These are phyloP conservation scores for Lobosporangium transversale DNA, from an alignment of 192 early-diverging fungal species.

Conservation along the genomic window DNA sequence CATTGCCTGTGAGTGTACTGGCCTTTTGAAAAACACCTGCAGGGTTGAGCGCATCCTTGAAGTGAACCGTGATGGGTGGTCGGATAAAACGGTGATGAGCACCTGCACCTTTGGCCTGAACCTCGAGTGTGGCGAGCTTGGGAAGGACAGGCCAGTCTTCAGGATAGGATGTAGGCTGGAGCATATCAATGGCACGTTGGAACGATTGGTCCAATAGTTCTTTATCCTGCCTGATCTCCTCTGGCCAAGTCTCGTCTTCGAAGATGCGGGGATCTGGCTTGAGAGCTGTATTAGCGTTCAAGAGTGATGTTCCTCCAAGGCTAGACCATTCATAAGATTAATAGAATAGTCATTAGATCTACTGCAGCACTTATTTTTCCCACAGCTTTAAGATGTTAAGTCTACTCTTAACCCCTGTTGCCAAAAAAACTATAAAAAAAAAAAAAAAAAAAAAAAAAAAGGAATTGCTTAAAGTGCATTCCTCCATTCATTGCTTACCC, in stretches of 20 bases:
- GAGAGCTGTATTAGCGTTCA: slow-evolving; percentile 59
- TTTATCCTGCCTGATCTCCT: slow-evolving; percentile 47
- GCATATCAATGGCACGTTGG: slow-evolving; percentile 48
- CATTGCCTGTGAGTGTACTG: slow-evolving; percentile 56
- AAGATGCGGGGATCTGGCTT: slow-evolving; percentile 53
- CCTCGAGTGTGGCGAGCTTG: slow-evolving; percentile 51
- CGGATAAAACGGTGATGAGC: slow-evolving; percentile 50
- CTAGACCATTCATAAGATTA: no score
- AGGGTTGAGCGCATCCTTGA: slow-evolving; percentile 53
- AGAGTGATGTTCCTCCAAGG: slow-evolving; percentile 58
- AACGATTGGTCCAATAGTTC: slow-evolving; percentile 48
- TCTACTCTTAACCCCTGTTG: not conserved
- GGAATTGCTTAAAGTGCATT: not conserved
- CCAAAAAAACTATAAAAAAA: not conserved
- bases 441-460: not conserved
- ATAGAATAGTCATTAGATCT: no score
- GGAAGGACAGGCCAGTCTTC: slow-evolving; percentile 53
- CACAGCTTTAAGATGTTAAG: no score
- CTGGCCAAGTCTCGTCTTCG: slow-evolving; percentile 48
- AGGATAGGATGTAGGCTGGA: slow-evolving; percentile 51
- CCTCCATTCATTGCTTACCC: slow-evolving; percentile 40
- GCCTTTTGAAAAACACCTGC: slow-evolving; percentile 53
- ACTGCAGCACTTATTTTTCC: no score
- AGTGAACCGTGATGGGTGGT: slow-evolving; percentile 52
- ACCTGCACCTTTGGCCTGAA: slow-evolving; percentile 51